Base-by-base conservation (phyloP, 345 rosid species). In the Euphorbia pulcherrima region DNA sequence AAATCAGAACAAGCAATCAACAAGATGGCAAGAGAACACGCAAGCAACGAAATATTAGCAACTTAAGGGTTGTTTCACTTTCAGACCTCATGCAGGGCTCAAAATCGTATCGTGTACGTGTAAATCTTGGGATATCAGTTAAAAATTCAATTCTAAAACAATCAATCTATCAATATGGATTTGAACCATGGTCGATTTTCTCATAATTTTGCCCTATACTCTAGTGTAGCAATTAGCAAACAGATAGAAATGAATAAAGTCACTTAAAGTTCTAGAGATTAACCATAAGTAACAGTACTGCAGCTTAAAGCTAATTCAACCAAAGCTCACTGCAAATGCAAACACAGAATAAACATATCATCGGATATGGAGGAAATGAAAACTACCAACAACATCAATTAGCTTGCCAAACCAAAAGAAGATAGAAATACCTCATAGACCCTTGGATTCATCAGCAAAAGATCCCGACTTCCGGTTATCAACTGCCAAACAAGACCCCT, bases 401-500 rank as follows among this genome's bases (percentile, higher is more conserved):
- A 52, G 35, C 39, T 52, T 44, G 40, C 48, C 48, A 29, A 56
- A 53, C n/a, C 5, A 68, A 60, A 70, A 18, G 65, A 51, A 30
- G 0, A 29, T 48, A 41, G 35, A 44, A 30, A 37, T 70, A 86
- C 98, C 96, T 83, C 94, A 72, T 90, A 93, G 57, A 93, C 96
- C 65, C 97, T 95, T 2, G 97, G 96, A 74, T 89, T 93, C 98
- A 89, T 86, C 69, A 87, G 87, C 85, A 93, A 79, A 80, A 93
- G 95, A 74, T 90, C 99, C 35, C 95, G 80, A 56, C 99, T 94
- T 67, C 97, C 97, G 7, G 97, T 87, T 51, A 94, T 88, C 80
- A 91, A 75, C 78, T 94, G 99, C 99, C 99, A 94, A 72, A 94
- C 97, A 20, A 94, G 95, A 56, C 99, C 99, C 75, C 97, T 91